Base-by-base conservation (phyloP, 2,329 filamentous ascomycete species). In the Neospermospora avenae region DNA sequence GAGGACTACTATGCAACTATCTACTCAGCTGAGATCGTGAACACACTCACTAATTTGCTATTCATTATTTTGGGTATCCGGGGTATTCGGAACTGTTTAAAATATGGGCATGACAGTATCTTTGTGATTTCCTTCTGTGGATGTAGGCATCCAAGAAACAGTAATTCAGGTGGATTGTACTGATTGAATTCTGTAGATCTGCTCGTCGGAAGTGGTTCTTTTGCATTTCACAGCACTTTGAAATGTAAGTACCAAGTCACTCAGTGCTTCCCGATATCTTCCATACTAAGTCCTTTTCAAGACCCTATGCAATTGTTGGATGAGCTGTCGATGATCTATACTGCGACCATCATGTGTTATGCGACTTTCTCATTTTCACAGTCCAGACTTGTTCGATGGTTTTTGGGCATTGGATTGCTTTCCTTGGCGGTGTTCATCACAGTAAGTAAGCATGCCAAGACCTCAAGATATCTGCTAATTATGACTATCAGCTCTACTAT, bases 21-120 rank as follows among this genome's bases (percentile, higher is more conserved):
- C 45, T 93, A 92, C 71, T 82, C 85, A 48, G 90, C 90, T 37
- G 90, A 93, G 72, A 85, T 93, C 48, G 83, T 91, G 71, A 93
- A 88, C 71, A 90, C 90, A 3, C 69, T 93, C 34, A 96, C 91
- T 35, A 96, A 96, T 73, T 73, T 89, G 3, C 77, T 95, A 24
- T 96, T 96, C 74, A 80, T 96, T 68, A 89, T 82, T 73, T 82
- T 96, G 20, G 91, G 91, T 7, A 76, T 84, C 66, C 88, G 87
- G 71, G 93, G 93, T 24, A 84, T 95, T 63, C 77, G 79, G 57
- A 91, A 86, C 73, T 96, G 91, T 73, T 71, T 88, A 41, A 81
- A 80, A 64, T 81, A 96, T 74, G 80, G 81, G 16, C 91, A 96
- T 74, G 89, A 91, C 58, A 77, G 75, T 14, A 87, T 96, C 61